Evolutionary conservation across 495 filamentous ascomycete species (phyloP).

Genomic region (Hyaloscypha bicolor): DNA sequence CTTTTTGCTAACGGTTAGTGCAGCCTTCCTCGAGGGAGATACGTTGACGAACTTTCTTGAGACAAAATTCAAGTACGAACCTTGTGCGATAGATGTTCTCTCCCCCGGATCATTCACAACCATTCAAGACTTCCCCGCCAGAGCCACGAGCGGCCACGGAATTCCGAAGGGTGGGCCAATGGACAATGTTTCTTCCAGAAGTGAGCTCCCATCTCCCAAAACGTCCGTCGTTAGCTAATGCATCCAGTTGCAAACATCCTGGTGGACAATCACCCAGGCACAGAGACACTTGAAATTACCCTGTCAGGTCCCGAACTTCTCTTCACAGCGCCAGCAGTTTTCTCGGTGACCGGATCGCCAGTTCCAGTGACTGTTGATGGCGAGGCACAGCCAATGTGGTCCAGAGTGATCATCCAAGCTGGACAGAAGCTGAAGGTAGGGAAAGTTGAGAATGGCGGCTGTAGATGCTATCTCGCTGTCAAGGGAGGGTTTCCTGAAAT

Average conservation of each 20-base stretch:
- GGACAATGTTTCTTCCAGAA: constrained; percentile 54
- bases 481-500: constrained; percentile 58
- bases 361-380: constrained; percentile 52
- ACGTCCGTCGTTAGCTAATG: constrained; percentile 29
- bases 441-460: constrained; percentile 51
- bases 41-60: constrained; percentile 30
- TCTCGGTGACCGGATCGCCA: constrained; percentile 57
- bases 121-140: constrained; percentile 59
- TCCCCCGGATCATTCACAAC: constrained; percentile 45
- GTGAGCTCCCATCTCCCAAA: not conserved
- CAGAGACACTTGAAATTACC: constrained; percentile 61
- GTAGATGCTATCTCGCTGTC: constrained; percentile 60
- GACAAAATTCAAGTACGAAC: constrained; percentile 38
- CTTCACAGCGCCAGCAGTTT: constrained; percentile 50
- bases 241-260: constrained; percentile 50
- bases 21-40: not conserved
- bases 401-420: constrained; percentile 47
- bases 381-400: constrained; percentile 53
- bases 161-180: constrained; percentile 44
- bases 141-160: constrained; percentile 48
- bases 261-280: constrained; percentile 54
- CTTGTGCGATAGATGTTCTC: not conserved
- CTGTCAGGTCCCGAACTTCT: constrained; percentile 58
- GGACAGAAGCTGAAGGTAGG: constrained; percentile 59
- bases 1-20: not conserved